Percentiles rank a stretch among this genome's conserved stretches.
Evolutionary conservation across 495 filamentous ascomycete genomes (phyloP).

Genomic region (Trichoderma virens): DNA sequence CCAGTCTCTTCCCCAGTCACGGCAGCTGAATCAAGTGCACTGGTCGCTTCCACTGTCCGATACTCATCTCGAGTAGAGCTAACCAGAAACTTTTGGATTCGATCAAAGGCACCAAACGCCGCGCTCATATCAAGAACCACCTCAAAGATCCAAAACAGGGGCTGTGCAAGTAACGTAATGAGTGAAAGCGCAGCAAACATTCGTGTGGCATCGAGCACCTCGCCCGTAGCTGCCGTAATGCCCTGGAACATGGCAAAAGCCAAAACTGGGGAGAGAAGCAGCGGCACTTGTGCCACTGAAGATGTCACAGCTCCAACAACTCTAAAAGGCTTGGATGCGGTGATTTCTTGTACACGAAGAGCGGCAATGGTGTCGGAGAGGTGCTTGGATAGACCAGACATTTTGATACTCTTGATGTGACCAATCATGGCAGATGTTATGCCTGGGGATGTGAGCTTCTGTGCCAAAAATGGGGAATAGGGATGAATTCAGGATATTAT

Average conservation of each 20-base stretch:
- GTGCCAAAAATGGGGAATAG: not conserved
- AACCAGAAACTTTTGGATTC: conserved; percentile 32
- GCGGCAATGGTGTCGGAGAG: conserved; percentile 22
- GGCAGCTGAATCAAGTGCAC: not conserved
- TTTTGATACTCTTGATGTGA: conserved; percentile 35
- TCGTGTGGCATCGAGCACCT: conserved; percentile 13
- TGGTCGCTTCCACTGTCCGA: conserved; percentile 12
- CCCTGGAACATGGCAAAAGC: conserved; percentile 17
- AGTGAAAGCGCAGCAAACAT: conserved; percentile 20
- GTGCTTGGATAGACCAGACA: conserved; percentile 26
- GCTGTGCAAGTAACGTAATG: conserved; percentile 16
- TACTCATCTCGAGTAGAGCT: conserved; percentile 23
- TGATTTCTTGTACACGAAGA: conserved; percentile 28
- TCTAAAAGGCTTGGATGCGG: conserved; percentile 21
- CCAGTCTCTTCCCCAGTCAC: not conserved
- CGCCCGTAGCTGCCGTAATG: conserved; percentile 8
- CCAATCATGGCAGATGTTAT: conserved; percentile 27
- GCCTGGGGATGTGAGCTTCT: conserved; percentile 1
- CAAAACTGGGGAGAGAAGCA: conserved; percentile 14
- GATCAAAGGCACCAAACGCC: conserved; percentile 28
- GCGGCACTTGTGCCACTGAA: conserved; percentile 15
- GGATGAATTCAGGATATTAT: not conserved
- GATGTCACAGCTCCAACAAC: conserved; percentile 12
- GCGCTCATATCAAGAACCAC: conserved; percentile 13
- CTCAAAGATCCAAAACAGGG: conserved; percentile 15